These are phyloP conservation scores for Ambrosia artemisiifolia DNA, from an alignment of 129 eudicot species.

Conservation along the genomic window DNA sequence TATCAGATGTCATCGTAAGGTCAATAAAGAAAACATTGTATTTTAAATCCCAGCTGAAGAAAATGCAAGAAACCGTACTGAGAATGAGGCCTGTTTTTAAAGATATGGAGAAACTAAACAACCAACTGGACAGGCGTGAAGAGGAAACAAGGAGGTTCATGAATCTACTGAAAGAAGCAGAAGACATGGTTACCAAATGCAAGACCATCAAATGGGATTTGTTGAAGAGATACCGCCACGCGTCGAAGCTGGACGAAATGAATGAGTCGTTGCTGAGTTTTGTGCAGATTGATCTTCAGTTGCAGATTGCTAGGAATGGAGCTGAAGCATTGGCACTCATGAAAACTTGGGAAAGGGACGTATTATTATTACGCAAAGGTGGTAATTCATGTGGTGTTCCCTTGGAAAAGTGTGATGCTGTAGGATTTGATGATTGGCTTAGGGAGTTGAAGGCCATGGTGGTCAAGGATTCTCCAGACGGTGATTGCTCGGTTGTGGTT, in stretches of 20 bases:
- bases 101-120: not conserved
- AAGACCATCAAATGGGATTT: not conserved
- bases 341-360: not conserved
- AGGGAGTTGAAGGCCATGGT: slow-evolving; percentile 16
- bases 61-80: not conserved
- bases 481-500: slow-evolving; percentile 19
- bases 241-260: not conserved
- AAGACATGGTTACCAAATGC: not conserved
- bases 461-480: slow-evolving; percentile 1
- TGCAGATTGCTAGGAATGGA: not conserved
- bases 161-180: not conserved
- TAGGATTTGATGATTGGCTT: slow-evolving; percentile 13
- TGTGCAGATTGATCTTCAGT: not conserved
- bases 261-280: not conserved
- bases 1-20: not conserved
- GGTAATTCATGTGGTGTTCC: slow-evolving; percentile 1
- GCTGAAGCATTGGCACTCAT: not conserved
- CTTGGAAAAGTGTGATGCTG: not conserved
- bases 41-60: not conserved
- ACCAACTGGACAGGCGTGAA: not conserved
- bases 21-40: not conserved
- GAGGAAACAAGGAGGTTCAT: not conserved
- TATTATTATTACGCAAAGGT: no score
- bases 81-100: not conserved
- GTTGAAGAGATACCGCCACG: not conserved